A percentile compares a stretch with the other conserved stretches of the same genome.
Evolutionary conservation across 768 basidiomycete species (phyloP).

Genomic region (Paxillus rubicundulus): DNA sequence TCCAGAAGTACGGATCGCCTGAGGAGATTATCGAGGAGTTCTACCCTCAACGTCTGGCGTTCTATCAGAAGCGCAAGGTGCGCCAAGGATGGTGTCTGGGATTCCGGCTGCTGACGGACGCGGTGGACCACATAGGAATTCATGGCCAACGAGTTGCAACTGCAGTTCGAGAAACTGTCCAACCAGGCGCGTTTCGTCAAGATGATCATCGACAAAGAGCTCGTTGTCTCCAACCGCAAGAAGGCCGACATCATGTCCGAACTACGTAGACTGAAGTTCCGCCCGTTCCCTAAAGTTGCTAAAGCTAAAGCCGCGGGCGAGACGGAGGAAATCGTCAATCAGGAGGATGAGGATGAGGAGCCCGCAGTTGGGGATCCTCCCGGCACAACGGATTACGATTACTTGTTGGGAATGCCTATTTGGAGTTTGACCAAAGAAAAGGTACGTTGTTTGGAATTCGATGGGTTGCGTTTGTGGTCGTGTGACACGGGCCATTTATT

Average conservation of each 20-base stretch:
- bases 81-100: neutral
- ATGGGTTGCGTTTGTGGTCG: neutral
- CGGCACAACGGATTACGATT: conserved; percentile 75
- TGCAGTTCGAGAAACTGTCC: conserved; percentile 75
- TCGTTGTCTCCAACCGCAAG: conserved; percentile 83
- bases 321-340: conserved; percentile 54
- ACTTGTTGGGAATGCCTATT: conserved; percentile 92
- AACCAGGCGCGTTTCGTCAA: conserved; percentile 97
- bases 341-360: conserved; percentile 46
- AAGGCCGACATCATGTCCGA: conserved; percentile 84
- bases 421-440: conserved; percentile 93
- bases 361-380: conserved; percentile 42
- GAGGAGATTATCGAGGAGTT: conserved; percentile 95
- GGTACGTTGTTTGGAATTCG: conserved; percentile 39
- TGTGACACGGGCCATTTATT: conserved; percentile 7
- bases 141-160: conserved; percentile 79
- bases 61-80: conserved; percentile 96
- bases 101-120: neutral
- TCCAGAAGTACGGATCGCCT: conserved; percentile 85
- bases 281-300: conserved; percentile 81
- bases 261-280: conserved; percentile 79
- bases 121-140: conserved; percentile 55
- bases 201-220: conserved; percentile 88
- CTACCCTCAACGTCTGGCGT: conserved; percentile 82
- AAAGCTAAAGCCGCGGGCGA: conserved; percentile 70